Evolutionary conservation across 495 filamentous ascomycete species (phyloP).

Genomic region (Podospora fimiseda): DNA sequence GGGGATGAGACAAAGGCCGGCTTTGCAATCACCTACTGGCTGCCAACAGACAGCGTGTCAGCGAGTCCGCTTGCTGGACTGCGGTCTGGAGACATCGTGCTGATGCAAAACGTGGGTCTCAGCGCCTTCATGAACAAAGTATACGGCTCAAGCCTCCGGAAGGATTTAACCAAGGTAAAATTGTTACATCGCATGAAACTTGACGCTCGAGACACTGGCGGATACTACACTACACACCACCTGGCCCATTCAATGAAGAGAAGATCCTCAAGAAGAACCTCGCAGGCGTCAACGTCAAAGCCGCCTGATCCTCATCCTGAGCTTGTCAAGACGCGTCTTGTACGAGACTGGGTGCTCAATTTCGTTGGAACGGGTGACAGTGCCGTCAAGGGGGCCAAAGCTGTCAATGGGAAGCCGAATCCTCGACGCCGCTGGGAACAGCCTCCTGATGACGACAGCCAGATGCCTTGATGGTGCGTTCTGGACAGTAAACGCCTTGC

Average conservation of each 20-base stretch:
- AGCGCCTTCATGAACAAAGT: conserved; percentile 64
- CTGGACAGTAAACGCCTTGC: neutral
- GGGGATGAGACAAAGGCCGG: conserved; percentile 81
- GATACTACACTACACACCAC: conserved; percentile 37
- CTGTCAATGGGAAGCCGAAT: neutral
- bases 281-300: conserved; percentile 11
- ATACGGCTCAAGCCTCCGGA: conserved; percentile 67
- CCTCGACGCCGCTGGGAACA: conserved; percentile 15
- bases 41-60: conserved; percentile 34
- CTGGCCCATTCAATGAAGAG: conserved; percentile 6
- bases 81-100: conserved; percentile 64
- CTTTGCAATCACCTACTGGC: conserved; percentile 82
- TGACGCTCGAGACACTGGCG: conserved; percentile 35
- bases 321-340: conserved; percentile 61
- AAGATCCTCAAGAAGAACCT: neutral
- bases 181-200: conserved; percentile 52
- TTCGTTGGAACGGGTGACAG: conserved; percentile 51
- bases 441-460: conserved; percentile 20
- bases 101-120: conserved; percentile 71
- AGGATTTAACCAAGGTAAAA: conserved; percentile 63
- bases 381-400: neutral
- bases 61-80: conserved; percentile 46
- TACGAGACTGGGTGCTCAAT: conserved; percentile 65
- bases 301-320: conserved; percentile 44
- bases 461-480: conserved; percentile 7